Evolutionary conservation across 192 early-diverging fungal species (phyloP).

Genomic region (Coemansia umbellata): DNA sequence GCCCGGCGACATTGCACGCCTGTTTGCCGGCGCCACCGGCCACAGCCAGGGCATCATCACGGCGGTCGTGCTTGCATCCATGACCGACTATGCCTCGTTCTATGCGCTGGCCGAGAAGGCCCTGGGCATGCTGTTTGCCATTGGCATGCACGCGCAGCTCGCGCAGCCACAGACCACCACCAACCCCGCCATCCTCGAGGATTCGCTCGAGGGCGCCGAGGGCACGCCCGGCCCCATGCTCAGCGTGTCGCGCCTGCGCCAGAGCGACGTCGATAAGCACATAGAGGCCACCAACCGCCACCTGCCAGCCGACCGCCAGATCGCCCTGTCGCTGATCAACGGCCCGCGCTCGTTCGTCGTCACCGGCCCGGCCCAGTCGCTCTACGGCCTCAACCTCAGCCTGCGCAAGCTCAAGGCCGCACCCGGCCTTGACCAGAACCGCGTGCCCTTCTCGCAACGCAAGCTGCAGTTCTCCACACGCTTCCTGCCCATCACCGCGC

Average conservation of each 20-base stretch:
- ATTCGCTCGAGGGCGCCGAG: slow-evolving; percentile 83
- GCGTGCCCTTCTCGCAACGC: slow-evolving; percentile 83
- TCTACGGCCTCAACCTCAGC: slow-evolving; percentile 88
- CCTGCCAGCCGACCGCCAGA: slow-evolving; percentile 74
- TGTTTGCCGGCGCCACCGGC: slow-evolving; percentile 76
- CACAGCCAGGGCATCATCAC: slow-evolving; percentile 93
- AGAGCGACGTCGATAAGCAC: slow-evolving; percentile 78
- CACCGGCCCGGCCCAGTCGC: slow-evolving; percentile 85
- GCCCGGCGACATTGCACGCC: slow-evolving; percentile 55
- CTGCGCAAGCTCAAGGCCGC: slow-evolving; percentile 91
- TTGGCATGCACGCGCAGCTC: slow-evolving; percentile 82
- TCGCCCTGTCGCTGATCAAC: slow-evolving; percentile 85
- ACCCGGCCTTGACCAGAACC: slow-evolving; percentile 78
- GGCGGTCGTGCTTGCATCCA: slow-evolving; percentile 83
- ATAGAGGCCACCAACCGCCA: slow-evolving; percentile 84
- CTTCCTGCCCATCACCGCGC: slow-evolving; percentile 89
- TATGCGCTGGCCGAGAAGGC: slow-evolving; percentile 79
- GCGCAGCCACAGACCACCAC: slow-evolving; percentile 75
- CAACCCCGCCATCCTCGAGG: slow-evolving; percentile 84
- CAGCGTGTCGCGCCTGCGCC: slow-evolving; percentile 76
- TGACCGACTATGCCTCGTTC: slow-evolving; percentile 78
- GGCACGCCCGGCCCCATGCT: slow-evolving; percentile 93
- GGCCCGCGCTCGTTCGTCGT: slow-evolving; percentile 85
- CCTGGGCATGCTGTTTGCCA: slow-evolving; percentile 79
- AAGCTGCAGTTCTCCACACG: slow-evolving; percentile 87